These are phyloP conservation scores for Escallonia herrerae DNA, from an alignment of 129 eudicot species.

Conservation along the genomic window DNA sequence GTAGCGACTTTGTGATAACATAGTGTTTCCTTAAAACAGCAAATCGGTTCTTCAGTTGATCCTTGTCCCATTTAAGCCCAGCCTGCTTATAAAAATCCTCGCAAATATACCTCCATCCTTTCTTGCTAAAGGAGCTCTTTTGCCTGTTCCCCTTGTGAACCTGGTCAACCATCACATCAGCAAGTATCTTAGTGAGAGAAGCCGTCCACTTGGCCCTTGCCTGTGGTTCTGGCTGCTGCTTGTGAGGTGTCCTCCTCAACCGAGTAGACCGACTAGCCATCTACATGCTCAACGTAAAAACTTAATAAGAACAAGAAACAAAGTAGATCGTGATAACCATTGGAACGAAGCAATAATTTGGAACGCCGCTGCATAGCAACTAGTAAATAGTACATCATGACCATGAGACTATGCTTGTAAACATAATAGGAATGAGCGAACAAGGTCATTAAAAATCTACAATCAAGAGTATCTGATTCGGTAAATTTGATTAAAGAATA, in stretches of 20 bases:
- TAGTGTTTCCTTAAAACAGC: conserved; percentile 38
- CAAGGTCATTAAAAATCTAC: too few species aligned
- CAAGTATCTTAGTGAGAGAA: conserved; percentile 31
- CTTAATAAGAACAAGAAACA: background rate
- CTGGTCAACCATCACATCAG: conserved; percentile 46
- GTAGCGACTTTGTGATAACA: conserved; percentile 24
- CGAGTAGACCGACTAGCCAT: conserved; percentile 45
- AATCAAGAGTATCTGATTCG: too few species aligned
- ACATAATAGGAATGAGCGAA: too few species aligned
- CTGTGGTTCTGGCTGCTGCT: conserved; percentile 30
- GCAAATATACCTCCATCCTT: conserved; percentile 42
- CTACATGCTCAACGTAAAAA: conserved; percentile 8
- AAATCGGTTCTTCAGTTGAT: conserved; percentile 43
- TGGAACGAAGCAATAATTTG: background rate
- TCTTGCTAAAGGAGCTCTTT: conserved; percentile 29
- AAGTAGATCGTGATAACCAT: background rate
- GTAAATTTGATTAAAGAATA: too few species aligned
- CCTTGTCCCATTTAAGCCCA: conserved; percentile 44
- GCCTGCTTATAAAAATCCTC: conserved; percentile 39
- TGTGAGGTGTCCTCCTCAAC: conserved; percentile 16
- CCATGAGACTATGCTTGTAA: background rate
- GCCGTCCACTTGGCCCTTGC: conserved; percentile 57
- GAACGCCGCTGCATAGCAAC: background rate
- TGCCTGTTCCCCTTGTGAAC: conserved; percentile 33
- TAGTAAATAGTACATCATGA: too few species aligned